Evolutionary conservation across 2,329 filamentous ascomycete genomes (phyloP), one percentile per base, ranked within the genome.

Genomic region (Fusarium citri): DNA sequence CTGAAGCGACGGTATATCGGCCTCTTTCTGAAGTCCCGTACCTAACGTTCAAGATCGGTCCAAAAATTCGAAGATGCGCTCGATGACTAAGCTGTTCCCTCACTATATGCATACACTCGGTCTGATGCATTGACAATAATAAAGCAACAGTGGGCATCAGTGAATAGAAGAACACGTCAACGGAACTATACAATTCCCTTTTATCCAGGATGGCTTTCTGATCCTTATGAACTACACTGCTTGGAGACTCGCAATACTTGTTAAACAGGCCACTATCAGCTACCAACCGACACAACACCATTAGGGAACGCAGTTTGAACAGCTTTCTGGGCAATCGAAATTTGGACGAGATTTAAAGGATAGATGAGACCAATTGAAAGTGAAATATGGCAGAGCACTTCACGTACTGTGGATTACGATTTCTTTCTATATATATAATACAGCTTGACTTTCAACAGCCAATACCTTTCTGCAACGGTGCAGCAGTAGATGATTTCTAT

Each of bases 11-110:
- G 51, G 37, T 63, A 62, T 62, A 40, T 45, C 55, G 43, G 49
- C 57, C 30, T 72, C 55, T 48, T 48, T 37, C 55, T 57, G 48
- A 54, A 60, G 40, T 61, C 48, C 64, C 42, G 54, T 61, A 41
- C 34, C 34, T 23, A 30, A 28, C 20, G 62, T 65, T 50, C 51
- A 61, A 41, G 50, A 58, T 45, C 23, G n/a, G 20, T 41, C 73
- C 73, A 75, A 75, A 75, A 74, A 50, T 64, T 75, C 65, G 47
- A 60, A 66, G 61, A 54, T 40, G 42, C 22, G 20, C 11, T 54
- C 15, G 15, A 66, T 74, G 72, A 74, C 72, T 74, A 74, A 73
- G 63, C 72, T 9, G 0, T 0, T 4, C 11, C 14, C n/a, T 8
- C 9, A 45, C 8, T 65, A 68, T 50, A 20, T 22, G 61, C 55